Evolutionary conservation across 2,329 filamentous ascomycete genomes (phyloP), one percentile per base, ranked within the genome.

Genomic region (Arthrobotrys iridis): DNA sequence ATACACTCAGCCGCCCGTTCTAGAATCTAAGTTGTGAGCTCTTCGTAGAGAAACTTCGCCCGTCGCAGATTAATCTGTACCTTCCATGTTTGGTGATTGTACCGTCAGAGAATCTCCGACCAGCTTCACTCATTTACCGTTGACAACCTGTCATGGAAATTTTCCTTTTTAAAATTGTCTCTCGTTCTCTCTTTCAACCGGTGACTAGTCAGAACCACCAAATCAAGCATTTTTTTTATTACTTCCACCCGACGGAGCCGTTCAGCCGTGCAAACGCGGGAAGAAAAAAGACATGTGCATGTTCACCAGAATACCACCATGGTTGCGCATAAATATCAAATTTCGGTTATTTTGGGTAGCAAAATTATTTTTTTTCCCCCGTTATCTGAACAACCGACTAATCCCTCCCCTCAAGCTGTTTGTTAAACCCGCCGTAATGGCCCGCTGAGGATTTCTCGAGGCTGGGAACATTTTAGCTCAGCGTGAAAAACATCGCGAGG

Each of bases 291-390:
- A 11, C n/a, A n/a, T n/a, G n/a, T n/a, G n/a, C n/a, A n/a, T n/a
- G n/a, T n/a, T n/a, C n/a, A n/a, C n/a, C n/a, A 18, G 22, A 48
- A 22, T 48, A 40, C 40, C 48, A 62, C 24, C 10, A 60, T 62
- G 58, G 50, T 41, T 35, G 22, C 37, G 48, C 45, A 35, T 70
- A 55, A 70, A 35, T n/a, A 57, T 52, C 64, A 50, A 68, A 68
- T 68, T 60, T 68, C 64, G 64, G 64, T 60, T 68, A 59, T 59
- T 68, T 41, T 26, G 37, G 11, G 30, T 15, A 20, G 11, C 33
- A 43, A 55, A 37, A n/a, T n/a, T 24, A n/a, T 35, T 10, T 18
- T n/a, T 3, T 7, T 37, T 4, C 13, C 13, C n/a, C 4, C 11
- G 30, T 8, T 40, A 40, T 40, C 35, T 40, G 35, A 40, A 11